Base-by-base conservation (phyloP, 1,284 basidiomycete genomes). In the Heterobasidion irregulare region DNA sequence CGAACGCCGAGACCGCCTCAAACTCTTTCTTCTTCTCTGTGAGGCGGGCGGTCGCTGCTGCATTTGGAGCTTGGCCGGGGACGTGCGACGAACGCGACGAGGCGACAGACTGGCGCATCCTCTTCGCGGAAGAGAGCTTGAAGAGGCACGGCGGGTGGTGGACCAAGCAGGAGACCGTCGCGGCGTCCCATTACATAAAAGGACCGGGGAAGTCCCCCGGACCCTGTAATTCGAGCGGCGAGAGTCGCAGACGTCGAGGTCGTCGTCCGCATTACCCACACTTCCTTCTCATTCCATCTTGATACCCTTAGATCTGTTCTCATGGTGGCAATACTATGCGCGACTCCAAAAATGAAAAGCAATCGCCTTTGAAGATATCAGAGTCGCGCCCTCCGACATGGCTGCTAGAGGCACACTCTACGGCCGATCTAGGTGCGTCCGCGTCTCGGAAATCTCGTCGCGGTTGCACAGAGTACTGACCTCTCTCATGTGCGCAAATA, bases 21-120 rank as follows among this genome's bases (percentile, higher is more conserved):
- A 75, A 80, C 66, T 90, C 87, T 64, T 87, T 89, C 72, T 87
- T 89, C 73, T 89, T 90, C 64, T 90, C 87, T 1, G 74, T 56
- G 38, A 88, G 73, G 60, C 83, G 83, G 10, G 79, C 73, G 2
- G 70, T 61, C 2, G 79, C 74, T 0, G 79, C 77, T 1, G 79
- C 74, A 54, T 72, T 75, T 33, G 71, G 72, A 6, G 73, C 66
- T 41, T 78, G 74, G 2, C 70, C 67, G 13, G 70, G 63, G 2
- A 64, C 52, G 32, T 80, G 75, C 6, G 81, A 83, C 18, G 73
- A 71, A 43, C 84, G 78, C 57, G 65, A 74, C 1, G 78, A 69
- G 9, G 75, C 74, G 32, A 77, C 66, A 8, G 85, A 86, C 54
- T 79, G 77, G 44, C 83, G 80, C 78, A 84, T 80, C n/a, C 47